Evolutionary conservation across 2,329 filamentous ascomycete genomes (phyloP), one percentile per base, ranked within the genome.

Genomic region (Phialemonium atrogriseum): DNA sequence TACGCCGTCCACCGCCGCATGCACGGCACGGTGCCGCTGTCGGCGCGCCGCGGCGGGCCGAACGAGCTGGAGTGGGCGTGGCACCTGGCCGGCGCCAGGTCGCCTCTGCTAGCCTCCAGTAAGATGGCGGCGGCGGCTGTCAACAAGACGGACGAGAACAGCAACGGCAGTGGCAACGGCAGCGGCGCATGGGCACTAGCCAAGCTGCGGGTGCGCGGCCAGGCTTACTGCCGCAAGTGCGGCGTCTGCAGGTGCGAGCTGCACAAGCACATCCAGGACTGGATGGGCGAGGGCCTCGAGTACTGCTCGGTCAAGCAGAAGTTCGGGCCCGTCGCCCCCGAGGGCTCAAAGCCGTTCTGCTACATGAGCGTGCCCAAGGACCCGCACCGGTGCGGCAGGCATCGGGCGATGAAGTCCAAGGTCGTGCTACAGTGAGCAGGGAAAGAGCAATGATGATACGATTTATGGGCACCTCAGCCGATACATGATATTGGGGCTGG

Each of bases 1-100:
- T 79, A 80, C 51, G 55, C 60, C 20, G 71, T 79, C 44, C 72
- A 76, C 52, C 61, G 64, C 16, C 64, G 63, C 33, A 60, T 75
- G 52, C 66, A 75, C 49, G 70, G 68, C 32, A 58, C 51, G 7
- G 66, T 79, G n/a, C 59, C 71, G 8, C 63, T 80, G 11, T 67
- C 66, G 12, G 64, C 65, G 27, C 66, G 73, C 10, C 73, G 76
- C 27, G 50, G 61, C 6, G 75, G 75, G 1, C 75, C 75, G 33
- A 79, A 79, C 51, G 66, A 73, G 41, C 63, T 76, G 47, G 75
- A 80, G 48, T 75, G 70, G 64, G 73, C 73, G 26, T 80, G 74
- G 73, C 68, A 73, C 39, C 58, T 70, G 30, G 69, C 72, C 4
- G 64, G 66, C 2, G 58, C 19, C 18, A 9, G 28, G 24, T n/a